Percentiles rank a stretch among this genome's conserved stretches.
Conservation (phyloP, 805 yeast genomes). For the Starmerella sirachaensis region DNA sequence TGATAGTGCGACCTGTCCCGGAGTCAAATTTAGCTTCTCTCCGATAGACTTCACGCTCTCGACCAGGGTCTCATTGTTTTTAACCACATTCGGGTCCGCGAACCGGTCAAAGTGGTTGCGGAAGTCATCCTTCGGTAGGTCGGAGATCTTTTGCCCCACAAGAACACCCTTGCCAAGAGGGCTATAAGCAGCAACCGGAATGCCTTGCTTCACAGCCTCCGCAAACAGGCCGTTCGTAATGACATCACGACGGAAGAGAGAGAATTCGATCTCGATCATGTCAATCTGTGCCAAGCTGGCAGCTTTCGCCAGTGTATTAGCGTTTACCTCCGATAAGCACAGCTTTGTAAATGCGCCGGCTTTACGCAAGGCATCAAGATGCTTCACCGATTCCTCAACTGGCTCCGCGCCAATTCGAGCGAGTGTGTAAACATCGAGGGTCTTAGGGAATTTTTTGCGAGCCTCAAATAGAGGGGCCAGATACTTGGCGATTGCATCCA, state of each 20-base stretch:
- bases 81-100: slow-evolving; percentile 39
- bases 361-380: slow-evolving; percentile 35
- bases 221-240: slow-evolving; percentile 51
- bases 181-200: slow-evolving; percentile 69
- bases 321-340: slow-evolving; percentile 63
- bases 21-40: slow-evolving; percentile 34
- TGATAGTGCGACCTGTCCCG: slow-evolving; percentile 61
- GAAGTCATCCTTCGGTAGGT: slow-evolving; percentile 46
- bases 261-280: slow-evolving; percentile 68
- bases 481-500: slow-evolving; percentile 33
- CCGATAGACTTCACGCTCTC: slow-evolving; percentile 41
- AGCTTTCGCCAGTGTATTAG: slow-evolving; percentile 50
- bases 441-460: slow-evolving; percentile 18
- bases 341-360: slow-evolving; percentile 32
- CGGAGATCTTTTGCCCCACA: slow-evolving; percentile 43
- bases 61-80: slow-evolving; percentile 41
- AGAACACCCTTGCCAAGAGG: slow-evolving; percentile 73
- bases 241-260: slow-evolving; percentile 55
- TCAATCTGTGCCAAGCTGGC: slow-evolving; percentile 42
- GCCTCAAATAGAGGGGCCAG: slow-evolving; percentile 20
- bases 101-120: slow-evolving; percentile 46
- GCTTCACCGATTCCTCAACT: slow-evolving; percentile 45
- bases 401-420: slow-evolving; percentile 55
- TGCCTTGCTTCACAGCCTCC: slow-evolving; percentile 42
- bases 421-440: slow-evolving; percentile 48